These are phyloP conservation scores for Goniomonas avonlea DNA, from an alignment of 78 protist species.

Conservation along the genomic window DNA sequence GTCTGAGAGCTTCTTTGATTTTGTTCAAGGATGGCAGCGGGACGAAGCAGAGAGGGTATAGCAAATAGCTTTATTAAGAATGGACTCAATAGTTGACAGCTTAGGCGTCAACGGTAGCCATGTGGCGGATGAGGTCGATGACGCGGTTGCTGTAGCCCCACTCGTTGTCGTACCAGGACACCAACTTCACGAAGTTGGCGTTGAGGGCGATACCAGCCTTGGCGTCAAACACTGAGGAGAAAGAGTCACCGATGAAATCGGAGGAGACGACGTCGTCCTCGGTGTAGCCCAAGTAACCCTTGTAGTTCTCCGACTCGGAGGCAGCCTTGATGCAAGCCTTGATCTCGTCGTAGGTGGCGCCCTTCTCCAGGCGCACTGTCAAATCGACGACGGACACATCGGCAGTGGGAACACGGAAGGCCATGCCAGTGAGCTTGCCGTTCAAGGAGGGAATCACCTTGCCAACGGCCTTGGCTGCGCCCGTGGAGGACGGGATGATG, in stretches of 20 bases:
- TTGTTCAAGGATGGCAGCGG: neutral
- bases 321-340: constrained; percentile 53
- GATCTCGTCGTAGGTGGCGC: constrained; percentile 45
- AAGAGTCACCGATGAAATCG: constrained; percentile 83
- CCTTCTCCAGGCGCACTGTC: constrained; percentile 33
- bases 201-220: constrained; percentile 88
- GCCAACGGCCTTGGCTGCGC: constrained; percentile 71
- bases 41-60: neutral
- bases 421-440: constrained; percentile 64
- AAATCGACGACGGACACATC: constrained; percentile 62
- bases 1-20: too few relatives aligned
- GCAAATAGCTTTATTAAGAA: neutral
- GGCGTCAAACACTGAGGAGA: constrained; percentile 90
- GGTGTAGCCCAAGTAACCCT: constrained; percentile 92
- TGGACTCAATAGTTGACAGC: neutral
- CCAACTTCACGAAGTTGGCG: constrained; percentile 90
- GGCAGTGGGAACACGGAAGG: constrained; percentile 64
- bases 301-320: constrained; percentile 29
- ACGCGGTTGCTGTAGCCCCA: constrained; percentile 94
- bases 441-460: constrained; percentile 41
- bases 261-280: constrained; percentile 92
- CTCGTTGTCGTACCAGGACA: constrained; percentile 98
- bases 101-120: constrained; percentile 25
- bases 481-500: constrained; percentile 71
- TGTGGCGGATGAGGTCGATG: constrained; percentile 76